Base-by-base conservation (phyloP, 164 flowering plant genomes). In the Magnolia kwangsiensis region DNA sequence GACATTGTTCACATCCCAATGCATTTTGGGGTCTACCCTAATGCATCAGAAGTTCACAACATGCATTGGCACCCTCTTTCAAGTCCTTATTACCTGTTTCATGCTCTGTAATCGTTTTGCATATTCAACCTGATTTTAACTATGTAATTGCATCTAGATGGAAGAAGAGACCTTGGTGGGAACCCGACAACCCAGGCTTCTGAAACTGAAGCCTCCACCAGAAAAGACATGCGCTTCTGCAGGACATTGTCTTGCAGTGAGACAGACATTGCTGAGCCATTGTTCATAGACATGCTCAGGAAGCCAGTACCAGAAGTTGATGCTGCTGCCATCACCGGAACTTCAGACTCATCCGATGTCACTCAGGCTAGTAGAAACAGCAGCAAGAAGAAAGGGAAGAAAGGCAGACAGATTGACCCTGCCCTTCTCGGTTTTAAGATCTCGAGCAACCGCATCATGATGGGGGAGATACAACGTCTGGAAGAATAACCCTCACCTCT, bases 401-500 rank as follows among this genome's bases (percentile, higher is more conserved):
- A 91, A 81, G 97, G 95, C 67, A 89, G 87, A 81, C 95, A 90
- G 74, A 90, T 91, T 20, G 95, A 92, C 82, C 95, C 95, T 0
- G 85, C 93, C 23, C 89, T 92, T 69, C 90, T 92, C 14, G 97
- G 97, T 23, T 92, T 92, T 81, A 92, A 91, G 81, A 93, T 92
- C 9, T 82, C 95, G 7, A 91, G 97, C 82, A 92, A 91, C 61
- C 89, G 97, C 51, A 75, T 75, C 72, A 83, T 92, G 97, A 92
- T 91, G 97, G 97, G 95, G 45, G 97, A 92, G 78, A 92, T 92
- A 24, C 93, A 90, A 68, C 87, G 91, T 3, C 31, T 82, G 8
- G 93, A 92, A 0, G 97, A 92, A 73, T 92, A 51, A 51, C 24
- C 58, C 24, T 13, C 50, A 19, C 29, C 9, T 64, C 14, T 37